Percentiles rank a stretch among this genome's conserved stretches.
Conservation (phyloP, 108 stramenopile genomes). For the Pseudonitzschia multiseries region DNA sequence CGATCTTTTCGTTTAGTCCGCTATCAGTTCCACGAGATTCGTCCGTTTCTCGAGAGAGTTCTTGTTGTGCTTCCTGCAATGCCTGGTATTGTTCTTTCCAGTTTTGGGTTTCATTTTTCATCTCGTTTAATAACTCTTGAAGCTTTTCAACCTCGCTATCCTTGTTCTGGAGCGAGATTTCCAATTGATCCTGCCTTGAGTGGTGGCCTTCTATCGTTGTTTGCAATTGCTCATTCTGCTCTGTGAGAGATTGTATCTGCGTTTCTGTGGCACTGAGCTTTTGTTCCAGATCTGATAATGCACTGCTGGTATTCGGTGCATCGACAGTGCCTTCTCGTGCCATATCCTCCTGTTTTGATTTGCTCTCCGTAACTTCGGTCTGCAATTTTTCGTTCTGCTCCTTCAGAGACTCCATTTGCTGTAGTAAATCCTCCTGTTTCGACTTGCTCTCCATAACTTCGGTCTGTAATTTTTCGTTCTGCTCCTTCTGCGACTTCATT, state of each 20-base stretch:
- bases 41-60: neutral
- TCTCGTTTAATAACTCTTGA: neutral
- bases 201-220: neutral
- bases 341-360: neutral
- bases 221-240: neutral
- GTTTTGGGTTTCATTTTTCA: neutral
- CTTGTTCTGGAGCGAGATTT: neutral
- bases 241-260: neutral
- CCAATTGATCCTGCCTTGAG: neutral
- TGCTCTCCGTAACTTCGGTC: neutral
- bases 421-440: neutral
- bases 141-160: neutral
- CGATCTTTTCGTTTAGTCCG: neutral
- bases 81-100: constrained; percentile 13
- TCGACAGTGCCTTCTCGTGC: neutral
- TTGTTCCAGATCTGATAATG: neutral
- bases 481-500: neutral
- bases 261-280: neutral
- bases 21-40: neutral
- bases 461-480: neutral
- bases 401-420: neutral
- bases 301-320: neutral
- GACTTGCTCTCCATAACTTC: neutral
- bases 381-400: neutral
- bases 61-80: neutral